Percentiles rank a stretch among this genome's conserved stretches.
Evolutionary conservation across 441 rosid species (phyloP).

Genomic region (Populus hybrid): DNA sequence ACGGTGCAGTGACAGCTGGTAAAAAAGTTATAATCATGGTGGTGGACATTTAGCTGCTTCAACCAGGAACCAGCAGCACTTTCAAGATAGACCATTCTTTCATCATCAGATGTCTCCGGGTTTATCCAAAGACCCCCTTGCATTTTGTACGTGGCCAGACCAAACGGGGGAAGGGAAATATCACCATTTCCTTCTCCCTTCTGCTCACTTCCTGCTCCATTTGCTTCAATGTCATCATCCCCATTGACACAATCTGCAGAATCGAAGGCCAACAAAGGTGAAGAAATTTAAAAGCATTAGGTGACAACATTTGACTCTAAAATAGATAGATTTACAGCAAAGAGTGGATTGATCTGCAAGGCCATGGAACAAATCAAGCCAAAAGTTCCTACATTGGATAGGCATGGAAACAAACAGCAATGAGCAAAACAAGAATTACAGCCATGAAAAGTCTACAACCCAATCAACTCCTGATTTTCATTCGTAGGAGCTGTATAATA

Average conservation of each 20-base stretch:
- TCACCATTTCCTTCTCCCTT: slow-evolving; percentile 20
- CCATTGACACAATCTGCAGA: slow-evolving; percentile 33
- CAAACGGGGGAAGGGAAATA: slow-evolving; percentile 60
- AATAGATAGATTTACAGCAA: not conserved
- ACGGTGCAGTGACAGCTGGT: slow-evolving; percentile 26
- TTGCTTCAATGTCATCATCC: slow-evolving; percentile 7
- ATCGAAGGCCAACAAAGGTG: not conserved
- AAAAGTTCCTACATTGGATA: not conserved
- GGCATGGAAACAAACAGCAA: not conserved
- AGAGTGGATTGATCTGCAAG: not conserved
- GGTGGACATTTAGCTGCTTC: slow-evolving; percentile 68
- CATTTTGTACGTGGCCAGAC: slow-evolving; percentile 65
- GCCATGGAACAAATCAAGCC: not conserved
- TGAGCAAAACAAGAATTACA: not conserved
- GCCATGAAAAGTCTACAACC: not conserved
- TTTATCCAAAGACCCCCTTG: slow-evolving; percentile 69
- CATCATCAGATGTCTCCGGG: slow-evolving; percentile 38
- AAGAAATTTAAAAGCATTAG: not conserved
- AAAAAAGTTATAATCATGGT: slow-evolving; percentile 71
- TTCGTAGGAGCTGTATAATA: not conserved
- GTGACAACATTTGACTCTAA: not conserved
- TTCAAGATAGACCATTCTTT: slow-evolving; percentile 38
- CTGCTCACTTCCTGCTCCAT: slow-evolving; percentile 11
- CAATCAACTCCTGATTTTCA: not conserved
- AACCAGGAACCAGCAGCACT: slow-evolving; percentile 78